Evolutionary conservation across 2,329 filamentous ascomycete species (phyloP), one percentile per base, ranked within the genome.

Genomic region (Basipetospora sp.): DNA sequence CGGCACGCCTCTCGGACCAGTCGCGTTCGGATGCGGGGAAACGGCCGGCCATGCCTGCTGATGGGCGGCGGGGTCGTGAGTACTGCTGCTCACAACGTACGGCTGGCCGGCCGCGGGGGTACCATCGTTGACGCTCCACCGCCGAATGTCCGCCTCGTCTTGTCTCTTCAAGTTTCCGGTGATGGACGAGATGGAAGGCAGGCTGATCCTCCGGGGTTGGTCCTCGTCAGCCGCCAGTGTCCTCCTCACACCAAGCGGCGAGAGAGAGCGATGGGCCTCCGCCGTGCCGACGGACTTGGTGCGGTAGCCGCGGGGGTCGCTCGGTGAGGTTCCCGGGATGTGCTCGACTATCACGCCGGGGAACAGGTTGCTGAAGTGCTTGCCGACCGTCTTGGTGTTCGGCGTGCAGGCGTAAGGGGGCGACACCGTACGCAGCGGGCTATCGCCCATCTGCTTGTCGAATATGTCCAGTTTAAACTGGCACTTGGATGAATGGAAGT

Each of bases 281-380:
- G 22, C 22, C 22, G 22, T 25, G 5, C n/a, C 22, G 19, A 10
- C 30, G 15, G 22, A 11, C 22, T 25, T 25, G 6, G 22, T 25
- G 22, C 17, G 20, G 22, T 28, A 32, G 9, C 30, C 22, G 16
- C 36, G 29, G 6, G 22, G 36, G 22, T 34, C 36, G 20, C 13
- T 39, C 11, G 20, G 15, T n/a, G 31, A 16, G 4, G 30, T 25
- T n/a, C 36, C 16, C 22, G 18, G 16, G 6, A 25, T n/a, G 1
- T 22, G 36, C 6, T 34, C 36, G 10, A 34, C 13, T 5, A 11
- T n/a, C 14, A 26, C 22, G 15, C 31, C 31, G 14, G 36, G 25
- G 15, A 39, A 39, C 36, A 30, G 34, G 30, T 28, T 32, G 8
- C 36, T 20, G 22, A 39, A 39, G 8, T 26, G 17, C 22, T 39